Evolutionary conservation across 106 monocot genomes (phyloP), one percentile per base, ranked within the genome.

Genomic region (Phalaenopsis aphrodite): DNA sequence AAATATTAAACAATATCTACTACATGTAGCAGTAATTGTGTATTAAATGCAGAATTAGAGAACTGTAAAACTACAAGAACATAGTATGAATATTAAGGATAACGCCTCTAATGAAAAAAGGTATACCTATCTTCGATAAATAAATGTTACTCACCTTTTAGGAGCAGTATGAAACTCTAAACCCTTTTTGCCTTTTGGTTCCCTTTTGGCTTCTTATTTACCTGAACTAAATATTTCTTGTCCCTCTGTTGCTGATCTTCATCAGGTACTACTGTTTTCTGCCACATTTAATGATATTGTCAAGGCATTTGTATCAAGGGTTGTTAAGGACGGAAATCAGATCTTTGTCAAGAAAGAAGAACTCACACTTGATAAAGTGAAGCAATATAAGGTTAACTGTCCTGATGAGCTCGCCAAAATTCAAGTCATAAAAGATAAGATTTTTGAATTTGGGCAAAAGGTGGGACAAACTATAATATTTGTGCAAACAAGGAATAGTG

Each of bases 381-480:
- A 94, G 88, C 97, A 97, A 78, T 97, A 92, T 57, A 88, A 97
- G 85, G 97, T 97, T 19, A 58, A 79, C 42, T 92, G 92, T 77
- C 92, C 94, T 45, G 89, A 97, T 88, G 97, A 97, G 64, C 80
- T 86, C 36, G 82, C 92, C 30, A 97, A 97, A 89, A 69, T 92
- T 81, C 82, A 86, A 19, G 94, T 97, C 10, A 92, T 94, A 47
- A 97, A 86, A 85, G 85, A 86, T 83, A 97, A 85, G 80, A 97
- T 97, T 11, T 94, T 97, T 88, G 92, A 94, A 77, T 90, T 89
- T 84, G 94, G 92, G 68, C 84, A 97, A 72, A 92, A 89, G 69
- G 84, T 97, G 41, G 97, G 97, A 10, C 97, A 97, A 82, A 92
- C 90, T 55, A 97, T 97, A 61, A 94, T 97, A 83, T 97, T 97